Percentiles rank a stretch among this genome's conserved stretches.
Evolutionary conservation across 257 asterid species (phyloP).

Genomic region (Solanum rostratum): DNA sequence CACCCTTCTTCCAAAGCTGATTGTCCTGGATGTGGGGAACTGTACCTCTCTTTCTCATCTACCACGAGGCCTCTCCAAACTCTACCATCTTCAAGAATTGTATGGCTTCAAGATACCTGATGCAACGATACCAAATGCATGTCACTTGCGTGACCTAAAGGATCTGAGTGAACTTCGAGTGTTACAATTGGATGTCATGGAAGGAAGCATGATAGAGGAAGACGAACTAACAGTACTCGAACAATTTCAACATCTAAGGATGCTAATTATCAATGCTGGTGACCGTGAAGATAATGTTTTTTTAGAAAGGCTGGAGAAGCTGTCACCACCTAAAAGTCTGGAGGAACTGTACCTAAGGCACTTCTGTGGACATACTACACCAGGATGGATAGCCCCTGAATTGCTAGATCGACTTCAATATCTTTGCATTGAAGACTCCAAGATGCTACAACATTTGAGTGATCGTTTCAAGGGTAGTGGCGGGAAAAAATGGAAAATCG

Average conservation of each 20-base stretch:
- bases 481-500: neutral
- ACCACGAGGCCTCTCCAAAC: constrained; percentile 12
- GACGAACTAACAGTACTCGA: neutral
- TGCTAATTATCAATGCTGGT: neutral
- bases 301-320: neutral
- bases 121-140: neutral
- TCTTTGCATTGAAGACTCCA: constrained; percentile 15
- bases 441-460: neutral
- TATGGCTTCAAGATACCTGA: constrained; percentile 15
- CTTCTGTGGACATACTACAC: constrained; percentile 10
- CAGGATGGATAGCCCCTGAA: constrained; percentile 15
- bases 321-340: neutral
- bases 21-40: constrained; percentile 14
- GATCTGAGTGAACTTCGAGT: constrained; percentile 6
- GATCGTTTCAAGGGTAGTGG: neutral
- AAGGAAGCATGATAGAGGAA: constrained; percentile 10
- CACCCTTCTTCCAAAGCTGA: constrained; percentile 1
- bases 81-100: constrained; percentile 13
- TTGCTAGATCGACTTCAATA: constrained; percentile 5
- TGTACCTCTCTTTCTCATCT: constrained; percentile 5
- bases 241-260: constrained; percentile 1
- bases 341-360: constrained; percentile 14
- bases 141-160: constrained; percentile 7
- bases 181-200: constrained; percentile 10
- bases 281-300: neutral